Percentiles rank a stretch among this genome's conserved stretches.
These are phyloP conservation scores for Noccaea bulbosa DNA, from an alignment of 345 rosid species.

Conservation along the genomic window DNA sequence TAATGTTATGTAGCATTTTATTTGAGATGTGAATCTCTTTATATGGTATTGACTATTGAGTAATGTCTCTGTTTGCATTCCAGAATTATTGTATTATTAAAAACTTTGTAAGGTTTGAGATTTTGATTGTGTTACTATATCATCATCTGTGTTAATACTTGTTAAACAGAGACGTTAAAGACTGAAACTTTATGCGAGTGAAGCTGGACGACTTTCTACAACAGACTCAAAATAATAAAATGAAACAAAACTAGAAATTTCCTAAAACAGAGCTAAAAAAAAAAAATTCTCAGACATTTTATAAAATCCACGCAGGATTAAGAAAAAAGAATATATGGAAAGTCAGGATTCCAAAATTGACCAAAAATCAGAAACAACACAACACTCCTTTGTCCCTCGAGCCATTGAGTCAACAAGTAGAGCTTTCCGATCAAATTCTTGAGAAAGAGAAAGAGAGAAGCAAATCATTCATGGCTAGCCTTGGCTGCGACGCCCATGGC, in stretches of 20 bases:
- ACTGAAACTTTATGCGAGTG: background rate
- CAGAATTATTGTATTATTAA: background rate
- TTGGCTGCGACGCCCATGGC: constrained; percentile 76
- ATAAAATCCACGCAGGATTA: background rate
- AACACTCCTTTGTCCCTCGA: background rate
- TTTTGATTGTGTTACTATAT: constrained; percentile 9
- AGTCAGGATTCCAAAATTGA: background rate
- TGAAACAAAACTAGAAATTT: too few species aligned
- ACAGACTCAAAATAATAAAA: too few species aligned
- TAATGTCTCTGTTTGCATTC: constrained; percentile 6
- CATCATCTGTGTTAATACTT: background rate
- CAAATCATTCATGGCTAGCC: constrained; percentile 42
- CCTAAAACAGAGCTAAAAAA: too few species aligned
- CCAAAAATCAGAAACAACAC: background rate
- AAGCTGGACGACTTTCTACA: background rate
- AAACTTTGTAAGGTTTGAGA: background rate
- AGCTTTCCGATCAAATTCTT: constrained; percentile 1
- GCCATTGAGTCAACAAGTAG: constrained; percentile 17
- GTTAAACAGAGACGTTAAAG: too few species aligned
- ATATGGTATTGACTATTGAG: constrained; percentile 13
- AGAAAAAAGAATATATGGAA: too few species aligned
- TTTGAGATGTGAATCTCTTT: constrained; percentile 24
- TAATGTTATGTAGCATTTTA: constrained; percentile 30
- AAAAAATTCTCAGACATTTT: too few species aligned
- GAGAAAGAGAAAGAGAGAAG: background rate